Conservation (phyloP, 2,329 filamentous ascomycete species). For the Pseudogymnoascus sp. region DNA sequence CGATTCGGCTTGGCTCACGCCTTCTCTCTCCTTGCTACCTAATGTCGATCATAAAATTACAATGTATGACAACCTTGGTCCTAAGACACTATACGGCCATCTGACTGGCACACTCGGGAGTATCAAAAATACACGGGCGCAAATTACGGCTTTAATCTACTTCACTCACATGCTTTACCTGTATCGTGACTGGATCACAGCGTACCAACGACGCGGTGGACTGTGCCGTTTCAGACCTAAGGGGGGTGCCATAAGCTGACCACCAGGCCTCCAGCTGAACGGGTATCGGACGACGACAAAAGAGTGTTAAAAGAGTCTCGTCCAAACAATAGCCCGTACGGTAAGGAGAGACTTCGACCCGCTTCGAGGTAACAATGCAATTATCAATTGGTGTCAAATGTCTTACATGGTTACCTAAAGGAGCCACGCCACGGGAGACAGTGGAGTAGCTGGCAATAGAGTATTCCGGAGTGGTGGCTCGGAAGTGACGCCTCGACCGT, state of each 20-base stretch:
- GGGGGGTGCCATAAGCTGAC: conserved; percentile 5
- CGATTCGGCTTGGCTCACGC: background rate
- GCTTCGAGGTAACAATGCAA: background rate
- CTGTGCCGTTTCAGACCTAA: background rate
- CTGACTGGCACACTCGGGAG: conserved; percentile 3
- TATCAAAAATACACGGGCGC: background rate
- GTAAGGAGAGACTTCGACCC: background rate
- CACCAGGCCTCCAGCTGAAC: conserved; percentile 4
- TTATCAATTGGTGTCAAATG: background rate
- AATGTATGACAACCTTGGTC: conserved; percentile 9
- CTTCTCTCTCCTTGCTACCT: background rate
- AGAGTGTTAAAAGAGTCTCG: background rate
- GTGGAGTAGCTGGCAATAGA: conserved; percentile 7
- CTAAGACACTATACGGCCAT: conserved; percentile 8
- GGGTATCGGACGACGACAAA: background rate
- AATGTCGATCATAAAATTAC: conserved; percentile 9
- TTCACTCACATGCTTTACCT: conserved; percentile 5
- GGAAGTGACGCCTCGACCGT: conserved; percentile 3
- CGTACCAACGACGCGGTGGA: background rate
- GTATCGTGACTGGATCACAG: conserved; percentile 9
- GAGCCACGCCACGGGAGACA: conserved; percentile 2
- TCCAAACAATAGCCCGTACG: background rate
- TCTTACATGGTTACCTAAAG: conserved; percentile 6
- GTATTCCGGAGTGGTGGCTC: conserved; percentile 5
- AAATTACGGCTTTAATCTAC: conserved; percentile 5